Evolutionary conservation across 2,329 filamentous ascomycete species (phyloP), one percentile per base, ranked within the genome.

Genomic region (Colletotrichum salicis): DNA sequence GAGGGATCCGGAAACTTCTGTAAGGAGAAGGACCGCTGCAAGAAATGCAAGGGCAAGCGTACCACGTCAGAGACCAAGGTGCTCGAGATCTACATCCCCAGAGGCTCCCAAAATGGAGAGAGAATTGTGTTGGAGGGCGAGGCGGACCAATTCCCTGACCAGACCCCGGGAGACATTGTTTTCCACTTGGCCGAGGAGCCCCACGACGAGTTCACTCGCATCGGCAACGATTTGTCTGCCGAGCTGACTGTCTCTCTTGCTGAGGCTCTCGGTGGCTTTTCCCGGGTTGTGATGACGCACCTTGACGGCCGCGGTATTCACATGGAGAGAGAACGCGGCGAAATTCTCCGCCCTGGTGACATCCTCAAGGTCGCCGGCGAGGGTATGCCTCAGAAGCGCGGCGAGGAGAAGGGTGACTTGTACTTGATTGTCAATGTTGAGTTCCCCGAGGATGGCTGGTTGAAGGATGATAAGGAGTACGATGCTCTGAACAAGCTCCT

Each of bases 1-100:
- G 88, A 91, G 72, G 96, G 95, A 41, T 89, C 91, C n/a, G 96
- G 96, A 6, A 91, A 92, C 79, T 91, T 95, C 79, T 97, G 91
- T 85, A 96, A 96, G 82, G 94, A 97, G 79, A 98, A 98, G 86
- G 96, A 99, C 79, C 94, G 94, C 80, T 99, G 96, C 87, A 97
- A 97, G 88, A 98, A 96, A 86, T 99, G 96, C 90, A 98, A 98
- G 85, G 96, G 96, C 78, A 94, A 93, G 82, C 90, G 94, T 74
- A 95, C 94, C 15, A 90, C 91, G 56, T 92, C 95, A 78, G 93
- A 96, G 83, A 96, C 94, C 83, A 99, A 98, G 85, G 93, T 96
- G 4, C 87, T 99, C 72, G 96, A 99, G 84, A 92, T 99, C 64
- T 98, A 98, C 84, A 97, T 99, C 72, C 95, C 96, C 11, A 91